Base-by-base conservation (phyloP, 139 green algal species). In the Deuterostichococcus epilithicus region DNA sequence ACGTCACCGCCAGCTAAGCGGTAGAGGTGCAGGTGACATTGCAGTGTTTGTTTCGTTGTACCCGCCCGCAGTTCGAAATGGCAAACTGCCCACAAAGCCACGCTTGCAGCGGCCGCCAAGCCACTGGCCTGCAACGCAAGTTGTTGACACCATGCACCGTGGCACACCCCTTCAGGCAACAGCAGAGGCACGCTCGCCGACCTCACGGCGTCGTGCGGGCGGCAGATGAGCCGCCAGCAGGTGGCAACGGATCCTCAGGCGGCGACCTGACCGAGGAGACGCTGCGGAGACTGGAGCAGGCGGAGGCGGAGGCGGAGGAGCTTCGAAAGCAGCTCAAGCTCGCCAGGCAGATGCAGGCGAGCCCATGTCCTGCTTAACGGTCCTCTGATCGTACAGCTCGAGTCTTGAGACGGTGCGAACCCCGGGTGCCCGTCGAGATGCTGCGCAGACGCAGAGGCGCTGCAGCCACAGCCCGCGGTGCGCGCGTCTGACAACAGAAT, bases 241-340 rank as follows among this genome's bases (percentile, higher is more conserved):
- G 52, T 63, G 18, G 52, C 25, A 37, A 69, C 28, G n/a, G 3
- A 23, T 4, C 63, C 10, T 69, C 63, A 18, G 28, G 37, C 3
- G 28, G 34, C 36, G 71, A 58, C 34, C 58, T 75, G 30, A 75
- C 44, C 45, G 70, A 81, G 13, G 52, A 72, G 18, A 58, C 74
- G 52, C 28, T 81, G 59, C 35, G 59, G 6, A 71, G 63, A 25
- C 63, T 81, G 10, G 72, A 45, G 36, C 26, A 67, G 38, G 77
- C 71, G 18, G 77, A 81, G 42, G 38, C 45, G 34, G 77, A 81
- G 35, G 77, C 77, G 32, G 71, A 38, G 23, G 20, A 39, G 1
- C 63, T 81, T 22, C 70, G 77, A 26, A 10, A 73, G 58, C 52
- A 81, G 63, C 39, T 81, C 33, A 72, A 72, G 22, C 58, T 39